phyloP scores from a whole-genome alignment of 768 basidiomycete genomes.

The Russula foetens region DNA sequence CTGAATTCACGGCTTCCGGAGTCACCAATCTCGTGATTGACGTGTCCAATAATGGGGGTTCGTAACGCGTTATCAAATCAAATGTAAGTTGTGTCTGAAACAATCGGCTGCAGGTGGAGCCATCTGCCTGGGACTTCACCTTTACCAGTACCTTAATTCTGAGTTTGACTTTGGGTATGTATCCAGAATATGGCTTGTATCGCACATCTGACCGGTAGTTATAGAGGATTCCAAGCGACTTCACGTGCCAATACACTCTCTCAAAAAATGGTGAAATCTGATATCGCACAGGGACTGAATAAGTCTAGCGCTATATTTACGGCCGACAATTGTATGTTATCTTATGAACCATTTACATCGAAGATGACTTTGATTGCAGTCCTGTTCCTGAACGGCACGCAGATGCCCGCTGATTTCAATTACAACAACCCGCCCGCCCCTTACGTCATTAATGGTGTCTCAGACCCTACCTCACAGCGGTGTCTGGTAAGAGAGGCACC shows the following conservation, averaged over 20 bases:
- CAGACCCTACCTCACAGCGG: constrained; percentile 28
- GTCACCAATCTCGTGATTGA: constrained; percentile 49
- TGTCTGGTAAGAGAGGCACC: constrained; percentile 25
- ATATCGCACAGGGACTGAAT: constrained; percentile 39
- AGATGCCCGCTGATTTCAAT: constrained; percentile 23
- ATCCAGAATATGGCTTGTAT: background rate
- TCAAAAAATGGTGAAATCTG: constrained; percentile 46
- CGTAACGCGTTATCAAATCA: constrained; percentile 7
- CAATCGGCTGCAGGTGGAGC: constrained; percentile 37
- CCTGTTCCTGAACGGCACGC: constrained; percentile 28
- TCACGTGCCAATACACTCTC: constrained; percentile 49
- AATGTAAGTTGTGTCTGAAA: background rate
- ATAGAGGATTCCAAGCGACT: constrained; percentile 50
- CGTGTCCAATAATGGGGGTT: constrained; percentile 54
- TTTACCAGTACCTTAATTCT: constrained; percentile 46
- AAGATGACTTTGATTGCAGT: constrained; percentile 8
- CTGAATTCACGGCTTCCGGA: constrained; percentile 38
- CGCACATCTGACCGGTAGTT: background rate
- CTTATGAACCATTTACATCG: background rate
- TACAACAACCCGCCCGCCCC: constrained; percentile 27
- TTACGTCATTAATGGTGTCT: constrained; percentile 25
- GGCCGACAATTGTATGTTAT: constrained; percentile 43
- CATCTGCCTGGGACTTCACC: constrained; percentile 53
- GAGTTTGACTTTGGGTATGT: constrained; percentile 42
- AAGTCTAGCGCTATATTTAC: constrained; percentile 36